Percentiles rank a stretch among this genome's conserved stretches.
phyloP scores from a whole-genome alignment of 139 green algal genomes.

The Picochlorum sp. region DNA sequence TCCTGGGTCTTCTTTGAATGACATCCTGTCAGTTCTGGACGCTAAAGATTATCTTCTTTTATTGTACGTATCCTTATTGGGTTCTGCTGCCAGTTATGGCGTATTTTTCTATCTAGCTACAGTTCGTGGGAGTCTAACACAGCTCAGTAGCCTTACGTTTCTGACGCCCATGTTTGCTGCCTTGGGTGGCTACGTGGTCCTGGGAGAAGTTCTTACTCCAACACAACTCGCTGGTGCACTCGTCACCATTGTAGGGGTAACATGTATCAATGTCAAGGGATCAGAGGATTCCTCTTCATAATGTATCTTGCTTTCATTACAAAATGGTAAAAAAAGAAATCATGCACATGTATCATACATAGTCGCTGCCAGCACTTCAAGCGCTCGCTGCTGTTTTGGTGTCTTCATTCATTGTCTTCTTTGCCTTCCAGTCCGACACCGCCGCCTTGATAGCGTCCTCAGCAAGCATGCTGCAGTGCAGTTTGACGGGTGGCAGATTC shows the following conservation, averaged over 20 bases:
- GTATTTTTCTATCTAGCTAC: conserved; percentile 70
- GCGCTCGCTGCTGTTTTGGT: neutral
- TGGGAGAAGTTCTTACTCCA: conserved; percentile 76
- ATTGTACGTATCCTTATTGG: conserved; percentile 85
- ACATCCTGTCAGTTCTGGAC: conserved; percentile 23
- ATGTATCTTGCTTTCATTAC: neutral
- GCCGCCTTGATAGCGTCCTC: conserved; percentile 91
- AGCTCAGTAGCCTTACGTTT: conserved; percentile 89
- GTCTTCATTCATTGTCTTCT: conserved; percentile 38
- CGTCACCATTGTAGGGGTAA: conserved; percentile 79
- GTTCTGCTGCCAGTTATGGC: conserved; percentile 83
- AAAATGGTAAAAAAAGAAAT: neutral
- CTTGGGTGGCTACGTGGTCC: conserved; percentile 58
- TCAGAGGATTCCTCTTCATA: neutral
- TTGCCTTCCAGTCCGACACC: conserved; percentile 87
- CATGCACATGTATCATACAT: neutral
- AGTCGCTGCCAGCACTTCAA: neutral
- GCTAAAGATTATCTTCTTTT: conserved; percentile 22
- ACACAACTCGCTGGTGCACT: conserved; percentile 75
- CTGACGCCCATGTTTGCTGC: conserved; percentile 91
- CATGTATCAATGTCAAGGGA: conserved; percentile 51
- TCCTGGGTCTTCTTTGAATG: neutral
- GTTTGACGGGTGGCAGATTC: conserved; percentile 93
- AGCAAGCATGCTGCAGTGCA: conserved; percentile 98
- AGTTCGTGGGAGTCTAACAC: conserved; percentile 66